Evolutionary conservation across 148 eudicot species (phyloP), one percentile per base, ranked within the genome.

Genomic region (Persicaria maculosa): DNA sequence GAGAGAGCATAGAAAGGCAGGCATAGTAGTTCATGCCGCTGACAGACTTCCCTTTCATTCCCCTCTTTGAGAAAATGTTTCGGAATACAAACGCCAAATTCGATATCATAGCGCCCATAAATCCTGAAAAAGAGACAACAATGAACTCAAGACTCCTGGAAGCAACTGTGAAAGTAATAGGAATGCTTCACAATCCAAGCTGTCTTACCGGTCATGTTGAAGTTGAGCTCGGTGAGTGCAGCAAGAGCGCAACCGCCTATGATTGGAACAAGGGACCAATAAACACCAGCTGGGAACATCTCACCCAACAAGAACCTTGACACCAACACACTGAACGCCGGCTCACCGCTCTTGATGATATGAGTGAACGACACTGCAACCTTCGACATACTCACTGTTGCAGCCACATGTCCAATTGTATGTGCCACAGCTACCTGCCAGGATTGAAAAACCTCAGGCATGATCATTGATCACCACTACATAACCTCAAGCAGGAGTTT

Each of bases 321-420:
- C 45, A 94, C 97, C 80, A 94, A 72, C 68, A 94, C 98, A 75
- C 98, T 94, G 72, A 94, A 94, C 80, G 98, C 98, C 70, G 98
- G 98, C 74, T 94, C 98, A 46, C 87, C 93, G 72, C 98, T 94
- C 86, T 94, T 94, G 77, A 94, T 94, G 48, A 94, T 94, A 84
- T 94, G 98, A 48, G 98, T 94, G 43, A 94, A 94, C 40, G 98
- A 94, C 47, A 94, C 97, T 5, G 98, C 98, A 68, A 94, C 98
- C 87, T 94, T 93, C 8, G 97, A 91, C 98, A 93, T 93, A 81
- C 98, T 93, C 69, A 93, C 98, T 9, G 98, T 93, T 59, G 98
- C 98, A 1, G 98, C 98, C 36, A 93, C 98, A 77, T 93, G 98
- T 68, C 98, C 97, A 79, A 93, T 93, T 74, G 98, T 86, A 79